These are phyloP conservation scores for Talaromyces sp. DNA, from an alignment of 2,329 filamentous ascomycete genomes.

Conservation along the genomic window DNA sequence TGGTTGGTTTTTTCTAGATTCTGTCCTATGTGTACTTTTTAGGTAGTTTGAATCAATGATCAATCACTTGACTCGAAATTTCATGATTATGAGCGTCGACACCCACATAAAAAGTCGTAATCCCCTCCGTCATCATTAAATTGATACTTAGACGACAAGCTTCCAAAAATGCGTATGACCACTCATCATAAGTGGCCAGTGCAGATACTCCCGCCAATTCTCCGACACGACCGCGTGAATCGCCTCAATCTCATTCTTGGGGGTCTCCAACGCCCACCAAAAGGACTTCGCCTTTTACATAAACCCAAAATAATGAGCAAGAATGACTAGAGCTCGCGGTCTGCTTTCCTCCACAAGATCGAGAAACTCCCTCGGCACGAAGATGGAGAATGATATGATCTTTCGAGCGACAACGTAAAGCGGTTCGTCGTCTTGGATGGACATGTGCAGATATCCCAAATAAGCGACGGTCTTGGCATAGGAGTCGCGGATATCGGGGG, in stretches of 20 bases:
- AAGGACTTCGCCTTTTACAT: background rate
- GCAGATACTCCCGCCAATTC: background rate
- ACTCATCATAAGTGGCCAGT: background rate
- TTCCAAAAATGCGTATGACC: background rate
- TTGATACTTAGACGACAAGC: background rate
- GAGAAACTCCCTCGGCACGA: no score
- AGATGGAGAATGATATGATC: no score
- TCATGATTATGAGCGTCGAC: background rate
- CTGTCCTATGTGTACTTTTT: background rate
- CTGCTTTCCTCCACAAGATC: no score
- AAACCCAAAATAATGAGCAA: no score
- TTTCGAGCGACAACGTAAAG: no score
- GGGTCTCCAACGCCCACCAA: background rate
- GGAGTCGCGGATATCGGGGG: no score
- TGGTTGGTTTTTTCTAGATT: background rate
- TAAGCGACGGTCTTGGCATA: no score
- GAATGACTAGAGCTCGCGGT: no score
- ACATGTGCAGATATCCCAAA: no score
- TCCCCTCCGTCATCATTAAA: background rate
- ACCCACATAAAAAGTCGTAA: background rate
- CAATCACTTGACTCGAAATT: background rate
- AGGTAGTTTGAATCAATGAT: slow-evolving; percentile 1
- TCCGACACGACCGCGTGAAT: background rate
- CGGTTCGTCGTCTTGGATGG: no score
- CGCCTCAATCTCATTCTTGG: background rate